These are phyloP conservation scores for Aspergillus oerlinghausenensis DNA, from an alignment of 2,329 filamentous ascomycete genomes.

Conservation along the genomic window DNA sequence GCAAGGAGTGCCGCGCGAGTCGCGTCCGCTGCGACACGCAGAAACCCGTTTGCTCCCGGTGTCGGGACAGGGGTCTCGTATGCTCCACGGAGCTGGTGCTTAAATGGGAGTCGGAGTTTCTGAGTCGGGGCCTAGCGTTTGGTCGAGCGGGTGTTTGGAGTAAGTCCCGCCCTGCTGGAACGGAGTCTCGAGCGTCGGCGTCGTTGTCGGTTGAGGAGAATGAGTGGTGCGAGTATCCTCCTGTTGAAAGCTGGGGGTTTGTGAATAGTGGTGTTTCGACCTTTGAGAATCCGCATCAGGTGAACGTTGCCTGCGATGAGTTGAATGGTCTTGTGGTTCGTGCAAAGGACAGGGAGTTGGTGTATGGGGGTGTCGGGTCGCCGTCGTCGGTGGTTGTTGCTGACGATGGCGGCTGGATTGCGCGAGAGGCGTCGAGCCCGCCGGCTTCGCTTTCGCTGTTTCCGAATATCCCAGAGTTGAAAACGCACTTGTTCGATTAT, in stretches of 20 bases:
- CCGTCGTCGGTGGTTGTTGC: neutral
- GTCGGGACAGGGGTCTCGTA: conserved; percentile 29
- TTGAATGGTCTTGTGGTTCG: conserved; percentile 12
- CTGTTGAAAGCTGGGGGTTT: conserved; percentile 28
- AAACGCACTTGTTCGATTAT: conserved; percentile 34
- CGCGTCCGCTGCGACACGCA: conserved; percentile 40
- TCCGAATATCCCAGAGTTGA: conserved; percentile 25
- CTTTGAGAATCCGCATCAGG: conserved; percentile 23
- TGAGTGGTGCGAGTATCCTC: conserved; percentile 26
- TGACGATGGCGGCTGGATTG: neutral
- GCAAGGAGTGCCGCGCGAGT: conserved; percentile 37
- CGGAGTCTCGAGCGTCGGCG: conserved; percentile 14
- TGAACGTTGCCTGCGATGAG: conserved; percentile 23
- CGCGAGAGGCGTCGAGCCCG: conserved; percentile 5
- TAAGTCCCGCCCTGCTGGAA: conserved; percentile 21
- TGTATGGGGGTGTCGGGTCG: conserved; percentile 1
- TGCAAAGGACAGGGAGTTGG: neutral
- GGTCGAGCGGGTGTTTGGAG: conserved; percentile 41
- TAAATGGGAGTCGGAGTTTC: conserved; percentile 40
- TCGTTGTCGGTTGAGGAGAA: conserved; percentile 16
- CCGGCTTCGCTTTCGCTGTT: conserved; percentile 22
- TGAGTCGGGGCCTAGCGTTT: conserved; percentile 39
- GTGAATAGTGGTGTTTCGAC: conserved; percentile 28
- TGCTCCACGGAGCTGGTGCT: conserved; percentile 35
- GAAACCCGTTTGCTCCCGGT: conserved; percentile 36